phyloP scores from a whole-genome alignment of 2,329 filamentous ascomycete species.

The Monosporascus sp. region DNA sequence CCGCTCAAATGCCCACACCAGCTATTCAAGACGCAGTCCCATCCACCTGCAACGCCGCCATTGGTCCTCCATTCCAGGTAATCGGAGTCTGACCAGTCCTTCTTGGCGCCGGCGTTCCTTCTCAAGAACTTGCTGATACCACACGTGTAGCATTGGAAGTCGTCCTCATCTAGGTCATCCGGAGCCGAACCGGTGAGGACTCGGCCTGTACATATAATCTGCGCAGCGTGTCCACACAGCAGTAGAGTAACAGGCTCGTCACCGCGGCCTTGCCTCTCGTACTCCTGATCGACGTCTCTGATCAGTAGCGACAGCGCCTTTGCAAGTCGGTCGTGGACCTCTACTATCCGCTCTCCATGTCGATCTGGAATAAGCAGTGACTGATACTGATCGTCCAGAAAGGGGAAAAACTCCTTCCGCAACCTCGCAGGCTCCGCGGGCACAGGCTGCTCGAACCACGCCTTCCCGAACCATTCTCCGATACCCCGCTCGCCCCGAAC shows the following conservation, averaged over 20 bases:
- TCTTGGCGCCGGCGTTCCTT: not conserved
- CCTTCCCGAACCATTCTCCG: conserved; percentile 1
- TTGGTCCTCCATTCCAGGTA: not conserved
- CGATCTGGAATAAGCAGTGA: not conserved
- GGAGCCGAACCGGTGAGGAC: not conserved
- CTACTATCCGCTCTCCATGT: not conserved
- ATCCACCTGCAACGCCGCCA: conserved; percentile 1
- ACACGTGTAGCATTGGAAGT: not conserved
- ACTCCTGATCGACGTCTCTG: not conserved
- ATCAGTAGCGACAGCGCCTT: not conserved
- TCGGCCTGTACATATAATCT: not conserved
- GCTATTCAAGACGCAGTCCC: conserved; percentile 1
- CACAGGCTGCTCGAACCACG: not conserved
- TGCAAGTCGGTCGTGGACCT: not conserved
- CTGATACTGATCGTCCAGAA: not conserved
- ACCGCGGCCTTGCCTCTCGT: not conserved
- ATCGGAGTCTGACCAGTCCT: not conserved
- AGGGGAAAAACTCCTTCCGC: not conserved
- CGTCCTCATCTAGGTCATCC: not conserved
- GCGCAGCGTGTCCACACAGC: not conserved
- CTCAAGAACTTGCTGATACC: conserved; percentile 1
- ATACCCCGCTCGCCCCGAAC: not conserved
- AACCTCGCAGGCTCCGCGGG: not conserved
- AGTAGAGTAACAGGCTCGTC: not conserved
- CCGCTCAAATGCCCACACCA: not conserved